Evolutionary conservation across 2,329 filamentous ascomycete genomes (phyloP).

Genomic region (Colletotrichum lupini): DNA sequence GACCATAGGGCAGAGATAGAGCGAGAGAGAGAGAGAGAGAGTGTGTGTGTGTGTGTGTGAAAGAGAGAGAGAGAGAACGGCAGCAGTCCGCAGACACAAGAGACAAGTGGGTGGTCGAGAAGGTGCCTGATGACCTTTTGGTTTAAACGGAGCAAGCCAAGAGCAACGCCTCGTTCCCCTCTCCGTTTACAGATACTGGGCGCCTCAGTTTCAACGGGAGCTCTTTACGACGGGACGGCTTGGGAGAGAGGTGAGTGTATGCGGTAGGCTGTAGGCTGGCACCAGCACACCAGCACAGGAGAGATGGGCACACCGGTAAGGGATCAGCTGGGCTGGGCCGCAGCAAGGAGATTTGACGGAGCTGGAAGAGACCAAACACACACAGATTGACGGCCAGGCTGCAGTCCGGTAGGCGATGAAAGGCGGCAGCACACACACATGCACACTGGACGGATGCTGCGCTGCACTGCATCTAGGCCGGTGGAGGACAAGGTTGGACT

Average conservation of each 20-base stretch:
- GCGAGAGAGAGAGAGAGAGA: not conserved
- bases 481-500: not conserved
- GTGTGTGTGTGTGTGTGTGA: no score
- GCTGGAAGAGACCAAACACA: not conserved
- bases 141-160: slow-evolving; percentile 5
- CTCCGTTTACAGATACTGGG: not conserved
- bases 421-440: not conserved
- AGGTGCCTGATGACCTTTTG: not conserved
- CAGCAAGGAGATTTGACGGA: slow-evolving; percentile 1
- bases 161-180: slow-evolving; percentile 2
- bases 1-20: slow-evolving; percentile 6
- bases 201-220: not conserved
- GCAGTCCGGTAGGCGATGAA: not conserved
- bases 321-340: not conserved
- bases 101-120: not conserved
- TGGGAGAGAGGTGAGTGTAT: not conserved
- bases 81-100: slow-evolving; percentile 2
- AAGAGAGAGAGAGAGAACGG: not conserved
- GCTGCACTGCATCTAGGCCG: not conserved
- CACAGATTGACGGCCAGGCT: not conserved
- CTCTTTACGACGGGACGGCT: not conserved
- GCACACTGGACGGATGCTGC: not conserved
- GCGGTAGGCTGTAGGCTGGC: slow-evolving; percentile 1
- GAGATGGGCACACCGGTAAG: not conserved
- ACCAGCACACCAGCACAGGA: not conserved